phyloP scores from a whole-genome alignment of 352 stramenopile species.

The Pythium sp. region DNA sequence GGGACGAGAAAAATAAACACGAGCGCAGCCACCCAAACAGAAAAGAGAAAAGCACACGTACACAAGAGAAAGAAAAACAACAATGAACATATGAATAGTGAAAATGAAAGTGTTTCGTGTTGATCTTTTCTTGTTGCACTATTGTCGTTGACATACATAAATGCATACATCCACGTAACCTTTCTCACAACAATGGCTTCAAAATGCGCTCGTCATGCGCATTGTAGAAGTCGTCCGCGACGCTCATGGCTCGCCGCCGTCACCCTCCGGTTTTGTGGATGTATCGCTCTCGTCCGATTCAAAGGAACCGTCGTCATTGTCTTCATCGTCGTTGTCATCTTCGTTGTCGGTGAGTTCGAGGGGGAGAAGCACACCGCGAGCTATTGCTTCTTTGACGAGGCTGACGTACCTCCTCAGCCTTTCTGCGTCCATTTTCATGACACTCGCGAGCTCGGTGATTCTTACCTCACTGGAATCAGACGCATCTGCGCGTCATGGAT shows the following conservation, averaged over 20 bases:
- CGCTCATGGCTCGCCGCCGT: not conserved
- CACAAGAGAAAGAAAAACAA: not conserved
- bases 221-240: not conserved
- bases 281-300: not conserved
- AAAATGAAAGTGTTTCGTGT: slow-evolving; percentile 7
- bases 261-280: not conserved
- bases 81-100: slow-evolving; percentile 15
- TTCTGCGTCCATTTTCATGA: not conserved
- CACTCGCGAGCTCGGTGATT: not conserved
- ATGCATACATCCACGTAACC: not conserved
- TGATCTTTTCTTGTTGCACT: not conserved
- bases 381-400: not conserved
- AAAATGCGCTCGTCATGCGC: not conserved
- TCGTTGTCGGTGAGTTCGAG: not conserved
- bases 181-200: not conserved
- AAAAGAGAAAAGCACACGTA: slow-evolving; percentile 4
- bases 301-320: not conserved
- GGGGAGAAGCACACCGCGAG: not conserved
- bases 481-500: not conserved
- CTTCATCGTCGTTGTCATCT: not conserved
- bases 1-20: slow-evolving; percentile 3
- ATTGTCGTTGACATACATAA: not conserved
- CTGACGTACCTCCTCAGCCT: not conserved
- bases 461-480: not conserved
- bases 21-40: slow-evolving; percentile 1